Evolutionary conservation across 495 filamentous ascomycete genomes (phyloP).

Genomic region (Choiromyces venosus): DNA sequence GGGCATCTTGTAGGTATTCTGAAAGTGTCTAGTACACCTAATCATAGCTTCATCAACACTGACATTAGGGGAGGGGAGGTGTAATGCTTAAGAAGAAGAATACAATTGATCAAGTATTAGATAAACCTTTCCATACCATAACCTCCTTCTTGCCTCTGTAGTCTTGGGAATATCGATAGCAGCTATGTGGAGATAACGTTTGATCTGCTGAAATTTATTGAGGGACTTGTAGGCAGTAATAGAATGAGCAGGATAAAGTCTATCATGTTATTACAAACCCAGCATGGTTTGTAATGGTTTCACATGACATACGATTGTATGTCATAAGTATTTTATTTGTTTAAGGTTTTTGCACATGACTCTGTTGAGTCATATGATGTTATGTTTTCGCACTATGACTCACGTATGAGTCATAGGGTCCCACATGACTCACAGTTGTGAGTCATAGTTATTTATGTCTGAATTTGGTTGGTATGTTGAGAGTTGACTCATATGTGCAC

Average conservation of each 20-base stretch:
- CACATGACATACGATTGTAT: too few relatives aligned
- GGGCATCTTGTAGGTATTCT: slow-evolving; percentile 30
- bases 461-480: too few relatives aligned
- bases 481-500: too few relatives aligned
- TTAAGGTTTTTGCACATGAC: too few relatives aligned
- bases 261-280: too few relatives aligned
- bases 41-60: slow-evolving; percentile 26
- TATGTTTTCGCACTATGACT: too few relatives aligned
- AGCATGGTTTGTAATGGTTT: too few relatives aligned
- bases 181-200: slow-evolving; percentile 14
- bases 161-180: slow-evolving; percentile 2
- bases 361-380: too few relatives aligned
- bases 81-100: background rate
- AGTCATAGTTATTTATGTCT: too few relatives aligned
- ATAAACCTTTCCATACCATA: slow-evolving; percentile 24
- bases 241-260: slow-evolving; percentile 2
- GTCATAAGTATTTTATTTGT: too few relatives aligned
- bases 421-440: too few relatives aligned
- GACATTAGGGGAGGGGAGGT: slow-evolving; percentile 8
- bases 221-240: slow-evolving; percentile 9
- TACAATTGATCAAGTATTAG: slow-evolving; percentile 8
- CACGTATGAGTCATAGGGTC: too few relatives aligned
- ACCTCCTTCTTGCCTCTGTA: background rate
- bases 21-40: slow-evolving; percentile 7
- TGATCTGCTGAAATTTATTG: slow-evolving; percentile 17